Conservation (phyloP, 306 rosid species). For the Sophora flavescens region DNA sequence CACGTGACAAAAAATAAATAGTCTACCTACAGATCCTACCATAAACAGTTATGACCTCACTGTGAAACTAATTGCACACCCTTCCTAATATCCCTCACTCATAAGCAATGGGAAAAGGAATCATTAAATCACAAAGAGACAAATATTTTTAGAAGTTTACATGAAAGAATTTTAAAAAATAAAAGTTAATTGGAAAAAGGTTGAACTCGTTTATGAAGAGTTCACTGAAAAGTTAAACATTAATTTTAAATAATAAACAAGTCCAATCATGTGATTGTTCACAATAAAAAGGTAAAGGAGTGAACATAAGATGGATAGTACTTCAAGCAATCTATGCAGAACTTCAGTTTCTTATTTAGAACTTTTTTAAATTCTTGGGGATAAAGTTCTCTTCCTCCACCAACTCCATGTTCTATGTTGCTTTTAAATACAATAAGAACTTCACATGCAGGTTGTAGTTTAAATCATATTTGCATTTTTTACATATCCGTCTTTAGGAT, state of each 20-base stretch:
- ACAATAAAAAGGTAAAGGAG: not conserved
- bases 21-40: not conserved
- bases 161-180: not conserved
- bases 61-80: not conserved
- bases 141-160: conserved; percentile 9
- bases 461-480: conserved; percentile 24
- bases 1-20: not conserved
- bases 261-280: not conserved
- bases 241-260: not conserved
- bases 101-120: not conserved
- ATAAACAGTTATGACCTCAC: not conserved
- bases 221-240: not conserved
- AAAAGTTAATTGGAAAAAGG: not conserved
- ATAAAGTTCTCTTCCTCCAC: conserved; percentile 9
- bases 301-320: conserved; percentile 26
- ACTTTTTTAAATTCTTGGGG: not conserved
- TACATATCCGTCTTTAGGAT: conserved; percentile 4
- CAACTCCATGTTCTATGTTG: conserved; percentile 2
- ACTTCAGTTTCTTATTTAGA: conserved; percentile 17
- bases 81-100: not conserved
- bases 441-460: conserved; percentile 13
- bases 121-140: not conserved
- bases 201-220: conserved; percentile 23
- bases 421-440: conserved; percentile 16
- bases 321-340: conserved; percentile 20